phyloP scores from a whole-genome alignment of 2,329 filamentous ascomycete genomes.

The Colletotrichum chrysophilum region DNA sequence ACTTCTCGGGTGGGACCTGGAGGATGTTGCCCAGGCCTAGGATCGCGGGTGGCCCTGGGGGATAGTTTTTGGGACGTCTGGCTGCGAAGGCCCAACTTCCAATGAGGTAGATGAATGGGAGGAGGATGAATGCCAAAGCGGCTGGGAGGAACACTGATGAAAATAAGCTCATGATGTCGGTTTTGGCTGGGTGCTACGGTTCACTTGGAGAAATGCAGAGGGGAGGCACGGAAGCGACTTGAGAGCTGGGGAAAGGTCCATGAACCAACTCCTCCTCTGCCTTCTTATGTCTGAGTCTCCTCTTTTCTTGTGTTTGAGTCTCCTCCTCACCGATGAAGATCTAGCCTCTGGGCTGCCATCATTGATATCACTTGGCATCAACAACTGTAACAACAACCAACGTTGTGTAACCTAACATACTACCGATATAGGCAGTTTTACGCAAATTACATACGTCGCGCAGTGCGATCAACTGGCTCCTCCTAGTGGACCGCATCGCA shows the following conservation, averaged over 20 bases:
- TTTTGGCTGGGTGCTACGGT: fast-evolving
- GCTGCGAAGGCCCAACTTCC: neutral
- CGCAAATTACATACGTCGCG: neutral
- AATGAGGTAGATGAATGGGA: neutral
- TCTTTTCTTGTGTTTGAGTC: neutral
- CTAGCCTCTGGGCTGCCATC: neutral
- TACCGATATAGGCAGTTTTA: neutral
- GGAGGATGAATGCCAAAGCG: neutral
- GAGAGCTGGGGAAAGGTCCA: neutral
- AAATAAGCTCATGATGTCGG: neutral
- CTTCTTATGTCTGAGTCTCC: neutral
- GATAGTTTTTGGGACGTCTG: constrained; percentile 18
- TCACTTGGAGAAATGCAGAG: neutral
- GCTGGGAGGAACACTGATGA: neutral
- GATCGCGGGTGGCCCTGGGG: constrained; percentile 25
- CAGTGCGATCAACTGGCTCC: neutral
- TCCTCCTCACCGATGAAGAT: neutral
- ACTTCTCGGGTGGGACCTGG: constrained; percentile 27
- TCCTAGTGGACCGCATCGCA: neutral
- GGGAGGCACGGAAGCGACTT: neutral
- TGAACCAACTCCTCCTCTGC: neutral
- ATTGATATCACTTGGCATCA: neutral
- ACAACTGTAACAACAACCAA: neutral
- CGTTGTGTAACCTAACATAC: neutral
- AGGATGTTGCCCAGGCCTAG: constrained; percentile 30